phyloP scores from a whole-genome alignment of 2,329 filamentous ascomycete species.

The Aspergillus alliaceus region DNA sequence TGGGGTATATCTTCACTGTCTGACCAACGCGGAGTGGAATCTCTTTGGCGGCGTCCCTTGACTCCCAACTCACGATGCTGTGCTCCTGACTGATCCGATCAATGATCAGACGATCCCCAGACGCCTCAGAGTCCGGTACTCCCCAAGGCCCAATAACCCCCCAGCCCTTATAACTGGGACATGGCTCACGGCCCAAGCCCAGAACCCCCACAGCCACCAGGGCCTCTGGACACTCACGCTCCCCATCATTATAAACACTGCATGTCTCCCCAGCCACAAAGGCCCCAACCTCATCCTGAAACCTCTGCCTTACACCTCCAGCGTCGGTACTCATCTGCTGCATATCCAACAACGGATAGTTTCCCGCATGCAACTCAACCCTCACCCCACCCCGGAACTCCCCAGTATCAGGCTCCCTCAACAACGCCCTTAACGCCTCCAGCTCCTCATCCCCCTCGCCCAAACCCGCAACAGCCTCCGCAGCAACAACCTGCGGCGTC shows the following conservation, averaged over 20 bases:
- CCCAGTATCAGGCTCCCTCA: constrained; percentile 11
- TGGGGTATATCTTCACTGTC: constrained; percentile 71
- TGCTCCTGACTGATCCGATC: constrained; percentile 76
- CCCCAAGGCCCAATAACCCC: constrained; percentile 67
- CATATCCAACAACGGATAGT: constrained; percentile 74
- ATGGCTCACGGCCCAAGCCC: constrained; percentile 71
- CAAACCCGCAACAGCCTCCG: constrained; percentile 66
- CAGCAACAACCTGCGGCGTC: constrained; percentile 69
- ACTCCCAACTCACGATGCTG: constrained; percentile 65
- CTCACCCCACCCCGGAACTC: constrained; percentile 26
- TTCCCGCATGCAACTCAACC: constrained; percentile 73
- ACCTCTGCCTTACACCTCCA: constrained; percentile 29
- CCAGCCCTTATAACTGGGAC: constrained; percentile 70
- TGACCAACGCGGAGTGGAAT: constrained; percentile 61
- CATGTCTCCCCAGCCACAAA: constrained; percentile 71
- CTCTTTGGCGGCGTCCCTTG: constrained; percentile 41
- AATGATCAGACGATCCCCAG: constrained; percentile 64
- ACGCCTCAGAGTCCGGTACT: constrained; percentile 17
- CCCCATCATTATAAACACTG: constrained; percentile 64
- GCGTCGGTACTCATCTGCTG: constrained; percentile 76
- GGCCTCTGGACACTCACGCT: constrained; percentile 57
- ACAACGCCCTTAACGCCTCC: constrained; percentile 28
- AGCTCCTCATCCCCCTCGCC: constrained; percentile 30
- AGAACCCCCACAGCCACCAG: constrained; percentile 69
- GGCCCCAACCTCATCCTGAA: constrained; percentile 60